Evolutionary conservation across 2,329 filamentous ascomycete species (phyloP).

Genomic region (Trichoderma atroviride): DNA sequence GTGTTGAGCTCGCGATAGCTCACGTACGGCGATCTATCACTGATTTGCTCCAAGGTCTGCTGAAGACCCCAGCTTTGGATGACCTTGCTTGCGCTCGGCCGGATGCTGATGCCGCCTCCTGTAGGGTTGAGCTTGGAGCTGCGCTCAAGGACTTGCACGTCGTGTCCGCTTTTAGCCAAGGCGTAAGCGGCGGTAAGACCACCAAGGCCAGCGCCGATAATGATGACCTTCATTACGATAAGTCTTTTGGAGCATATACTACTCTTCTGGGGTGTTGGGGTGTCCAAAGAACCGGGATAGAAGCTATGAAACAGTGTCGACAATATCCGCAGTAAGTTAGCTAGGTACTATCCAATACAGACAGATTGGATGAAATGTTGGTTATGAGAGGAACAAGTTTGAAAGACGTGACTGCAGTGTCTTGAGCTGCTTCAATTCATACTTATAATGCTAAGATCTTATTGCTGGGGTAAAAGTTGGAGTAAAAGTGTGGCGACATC

Average conservation of each 20-base stretch:
- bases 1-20: constrained; percentile 29
- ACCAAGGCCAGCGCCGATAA: constrained; percentile 32
- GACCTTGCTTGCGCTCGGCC: constrained; percentile 29
- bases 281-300: neutral
- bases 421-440: neutral
- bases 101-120: constrained; percentile 31
- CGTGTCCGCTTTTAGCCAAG: constrained; percentile 28
- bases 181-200: constrained; percentile 31
- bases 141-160: constrained; percentile 30
- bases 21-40: constrained; percentile 22
- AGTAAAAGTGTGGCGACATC: neutral
- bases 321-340: neutral
- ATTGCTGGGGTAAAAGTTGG: neutral
- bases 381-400: neutral
- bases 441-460: neutral
- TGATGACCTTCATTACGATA: constrained; percentile 30
- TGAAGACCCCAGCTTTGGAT: constrained; percentile 30
- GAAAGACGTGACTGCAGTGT: neutral
- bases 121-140: constrained; percentile 25
- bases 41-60: constrained; percentile 17
- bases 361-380: neutral
- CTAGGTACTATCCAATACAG: neutral
- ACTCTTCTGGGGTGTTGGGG: too few species aligned
- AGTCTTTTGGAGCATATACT: neutral
- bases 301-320: neutral